A percentile compares a stretch with the other conserved stretches of the same genome.
Evolutionary conservation across 1,284 basidiomycete species (phyloP).

Genomic region (Ustilago loliicola): DNA sequence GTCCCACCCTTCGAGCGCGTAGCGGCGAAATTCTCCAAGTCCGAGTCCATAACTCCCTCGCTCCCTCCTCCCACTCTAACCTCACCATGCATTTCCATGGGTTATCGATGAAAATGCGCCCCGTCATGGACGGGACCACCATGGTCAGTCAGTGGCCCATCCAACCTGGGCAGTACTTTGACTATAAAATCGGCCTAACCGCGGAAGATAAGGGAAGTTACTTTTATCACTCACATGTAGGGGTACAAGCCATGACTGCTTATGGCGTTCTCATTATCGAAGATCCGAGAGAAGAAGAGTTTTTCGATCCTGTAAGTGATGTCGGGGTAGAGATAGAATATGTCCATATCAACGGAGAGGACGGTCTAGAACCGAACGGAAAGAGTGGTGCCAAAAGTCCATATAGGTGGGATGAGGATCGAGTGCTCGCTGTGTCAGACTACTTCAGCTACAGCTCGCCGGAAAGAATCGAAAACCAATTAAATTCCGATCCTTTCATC

Average conservation of each 20-base stretch:
- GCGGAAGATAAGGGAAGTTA: slow-evolving; percentile 40
- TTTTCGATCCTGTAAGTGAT: slow-evolving; percentile 7
- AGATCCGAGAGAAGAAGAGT: slow-evolving; percentile 13
- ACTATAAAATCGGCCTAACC: slow-evolving; percentile 48
- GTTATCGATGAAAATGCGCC: slow-evolving; percentile 50
- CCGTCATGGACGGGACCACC: slow-evolving; percentile 59
- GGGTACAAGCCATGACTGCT: slow-evolving; percentile 54
- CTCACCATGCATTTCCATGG: slow-evolving; percentile 63
- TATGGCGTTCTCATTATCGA: slow-evolving; percentile 60
- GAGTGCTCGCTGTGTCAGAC: slow-evolving; percentile 50
- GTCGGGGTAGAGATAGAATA: background rate
- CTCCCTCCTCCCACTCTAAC: slow-evolving; percentile 16
- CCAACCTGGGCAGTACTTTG: slow-evolving; percentile 41
- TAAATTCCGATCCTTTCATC: slow-evolving; percentile 49
- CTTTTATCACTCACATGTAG: slow-evolving; percentile 62
- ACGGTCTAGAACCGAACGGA: slow-evolving; percentile 5
- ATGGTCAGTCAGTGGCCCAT: slow-evolving; percentile 62
- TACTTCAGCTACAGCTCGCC: slow-evolving; percentile 36
- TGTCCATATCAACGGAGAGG: slow-evolving; percentile 7
- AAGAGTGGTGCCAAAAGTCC: slow-evolving; percentile 16
- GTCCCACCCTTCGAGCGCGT: slow-evolving; percentile 54
- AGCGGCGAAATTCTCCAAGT: slow-evolving; percentile 54
- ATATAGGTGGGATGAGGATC: slow-evolving; percentile 45
- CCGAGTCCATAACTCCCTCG: slow-evolving; percentile 47
- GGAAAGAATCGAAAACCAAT: slow-evolving; percentile 23